phyloP scores from a whole-genome alignment of 352 stramenopile genomes.

The Pythium volutum region DNA sequence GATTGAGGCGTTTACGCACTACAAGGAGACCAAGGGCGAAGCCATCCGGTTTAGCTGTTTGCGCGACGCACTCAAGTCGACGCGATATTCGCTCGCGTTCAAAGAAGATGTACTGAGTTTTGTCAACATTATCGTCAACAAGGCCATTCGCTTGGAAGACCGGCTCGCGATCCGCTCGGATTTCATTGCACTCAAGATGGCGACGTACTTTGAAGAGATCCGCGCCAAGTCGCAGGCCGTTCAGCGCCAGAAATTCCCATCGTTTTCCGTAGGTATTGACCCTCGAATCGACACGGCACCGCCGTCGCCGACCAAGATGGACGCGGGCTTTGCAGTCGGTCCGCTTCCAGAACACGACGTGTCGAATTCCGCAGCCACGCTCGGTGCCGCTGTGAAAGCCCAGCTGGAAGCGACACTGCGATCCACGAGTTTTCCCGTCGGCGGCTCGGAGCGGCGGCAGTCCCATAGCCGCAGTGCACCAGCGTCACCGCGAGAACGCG shows the following conservation, averaged over 20 bases:
- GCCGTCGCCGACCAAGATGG: neutral
- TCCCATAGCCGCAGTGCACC: constrained; percentile 17
- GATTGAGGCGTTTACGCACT: constrained; percentile 80
- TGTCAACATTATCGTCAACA: constrained; percentile 90
- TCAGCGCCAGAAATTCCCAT: constrained; percentile 63
- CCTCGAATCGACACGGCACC: constrained; percentile 8
- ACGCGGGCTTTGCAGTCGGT: neutral
- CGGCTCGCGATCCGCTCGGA: constrained; percentile 77
- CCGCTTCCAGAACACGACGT: constrained; percentile 8
- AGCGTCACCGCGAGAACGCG: constrained; percentile 14
- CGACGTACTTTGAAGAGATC: constrained; percentile 86
- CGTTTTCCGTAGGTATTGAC: constrained; percentile 15
- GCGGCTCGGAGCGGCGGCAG: constrained; percentile 1
- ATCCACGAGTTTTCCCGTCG: neutral
- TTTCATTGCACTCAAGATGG: constrained; percentile 85
- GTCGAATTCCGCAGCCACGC: constrained; percentile 7
- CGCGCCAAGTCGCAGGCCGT: constrained; percentile 77
- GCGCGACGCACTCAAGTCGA: constrained; percentile 77
- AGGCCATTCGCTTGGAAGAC: constrained; percentile 79
- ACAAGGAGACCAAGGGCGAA: constrained; percentile 83
- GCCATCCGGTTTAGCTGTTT: constrained; percentile 78
- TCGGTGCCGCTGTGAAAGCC: constrained; percentile 11
- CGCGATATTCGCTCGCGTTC: constrained; percentile 82
- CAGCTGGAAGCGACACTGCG: constrained; percentile 17
- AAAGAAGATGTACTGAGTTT: constrained; percentile 88